These are phyloP conservation scores for Staphylotrichum longicolle DNA, from an alignment of 495 filamentous ascomycete species.

Conservation along the genomic window DNA sequence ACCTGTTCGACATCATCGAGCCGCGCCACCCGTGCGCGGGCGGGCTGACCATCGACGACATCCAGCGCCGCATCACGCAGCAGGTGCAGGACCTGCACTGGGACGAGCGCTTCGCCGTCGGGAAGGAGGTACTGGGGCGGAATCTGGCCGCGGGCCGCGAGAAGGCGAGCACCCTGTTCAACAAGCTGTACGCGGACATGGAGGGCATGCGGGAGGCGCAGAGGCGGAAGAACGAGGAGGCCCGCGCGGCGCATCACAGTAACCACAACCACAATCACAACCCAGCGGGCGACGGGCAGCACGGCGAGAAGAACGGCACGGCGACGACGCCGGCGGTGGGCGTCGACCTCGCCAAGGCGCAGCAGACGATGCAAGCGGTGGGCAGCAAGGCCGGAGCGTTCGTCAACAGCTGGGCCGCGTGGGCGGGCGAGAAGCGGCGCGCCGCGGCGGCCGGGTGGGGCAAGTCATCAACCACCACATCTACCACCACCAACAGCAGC, in stretches of 20 bases:
- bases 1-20: slow-evolving; percentile 91
- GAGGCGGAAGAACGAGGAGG: slow-evolving; percentile 63
- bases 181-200: slow-evolving; percentile 84
- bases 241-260: slow-evolving; percentile 39
- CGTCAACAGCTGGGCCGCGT: slow-evolving; percentile 89
- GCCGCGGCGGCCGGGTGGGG: slow-evolving; percentile 25
- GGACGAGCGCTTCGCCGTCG: slow-evolving; percentile 75
- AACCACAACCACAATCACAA: slow-evolving; percentile 26
- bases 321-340: slow-evolving; percentile 24
- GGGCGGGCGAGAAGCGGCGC: slow-evolving; percentile 84
- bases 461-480: no score
- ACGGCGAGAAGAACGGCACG: slow-evolving; percentile 26
- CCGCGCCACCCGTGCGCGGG: slow-evolving; percentile 91
- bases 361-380: slow-evolving; percentile 65
- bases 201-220: slow-evolving; percentile 82
- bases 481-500: not conserved
- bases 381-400: slow-evolving; percentile 79
- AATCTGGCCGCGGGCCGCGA: slow-evolving; percentile 80
- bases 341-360: slow-evolving; percentile 63
- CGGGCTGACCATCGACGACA: slow-evolving; percentile 91
- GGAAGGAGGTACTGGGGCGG: slow-evolving; percentile 72
- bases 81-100: slow-evolving; percentile 86
- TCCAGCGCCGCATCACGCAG: slow-evolving; percentile 84
- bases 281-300: slow-evolving; percentile 1
- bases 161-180: slow-evolving; percentile 79